Evolutionary conservation across 495 filamentous ascomycete species (phyloP).

Genomic region (Aspergillus indologenus): DNA sequence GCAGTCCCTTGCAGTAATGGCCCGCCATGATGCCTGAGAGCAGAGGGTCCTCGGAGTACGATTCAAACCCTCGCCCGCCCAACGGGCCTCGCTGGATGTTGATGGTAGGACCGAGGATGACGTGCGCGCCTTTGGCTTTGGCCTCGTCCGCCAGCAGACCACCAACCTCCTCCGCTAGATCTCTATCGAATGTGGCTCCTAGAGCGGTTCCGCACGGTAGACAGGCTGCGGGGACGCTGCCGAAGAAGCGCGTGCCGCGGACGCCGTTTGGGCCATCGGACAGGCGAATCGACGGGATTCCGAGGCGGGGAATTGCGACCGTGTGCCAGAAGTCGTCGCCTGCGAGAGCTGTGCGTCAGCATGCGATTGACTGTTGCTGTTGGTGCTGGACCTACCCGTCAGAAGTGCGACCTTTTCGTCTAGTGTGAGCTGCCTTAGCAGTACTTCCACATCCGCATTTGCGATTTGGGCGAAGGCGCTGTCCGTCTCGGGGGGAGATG

Average conservation of each 20-base stretch:
- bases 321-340: conserved; percentile 73
- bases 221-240: conserved; percentile 58
- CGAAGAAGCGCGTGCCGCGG: conserved; percentile 61
- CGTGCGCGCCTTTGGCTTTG: conserved; percentile 59
- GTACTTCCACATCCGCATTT: conserved; percentile 19
- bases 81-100: conserved; percentile 69
- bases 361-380: not conserved
- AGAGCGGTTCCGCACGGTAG: conserved; percentile 62
- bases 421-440: conserved; percentile 48
- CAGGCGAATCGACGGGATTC: conserved; percentile 61
- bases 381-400: conserved; percentile 32
- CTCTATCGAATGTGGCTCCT: conserved; percentile 61
- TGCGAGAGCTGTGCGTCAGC: not conserved
- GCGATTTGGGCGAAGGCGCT: conserved; percentile 16
- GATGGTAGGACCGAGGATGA: conserved; percentile 69
- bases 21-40: conserved; percentile 61
- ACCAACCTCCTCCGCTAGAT: conserved; percentile 54
- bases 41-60: conserved; percentile 69
- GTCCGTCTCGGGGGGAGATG: not conserved
- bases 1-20: conserved; percentile 59
- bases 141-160: conserved; percentile 57
- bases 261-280: conserved; percentile 69
- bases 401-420: conserved; percentile 54
- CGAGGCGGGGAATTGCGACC: conserved; percentile 57
- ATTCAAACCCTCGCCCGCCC: conserved; percentile 71